phyloP scores from a whole-genome alignment of 495 filamentous ascomycete genomes.

The Ascobolus immersus region DNA sequence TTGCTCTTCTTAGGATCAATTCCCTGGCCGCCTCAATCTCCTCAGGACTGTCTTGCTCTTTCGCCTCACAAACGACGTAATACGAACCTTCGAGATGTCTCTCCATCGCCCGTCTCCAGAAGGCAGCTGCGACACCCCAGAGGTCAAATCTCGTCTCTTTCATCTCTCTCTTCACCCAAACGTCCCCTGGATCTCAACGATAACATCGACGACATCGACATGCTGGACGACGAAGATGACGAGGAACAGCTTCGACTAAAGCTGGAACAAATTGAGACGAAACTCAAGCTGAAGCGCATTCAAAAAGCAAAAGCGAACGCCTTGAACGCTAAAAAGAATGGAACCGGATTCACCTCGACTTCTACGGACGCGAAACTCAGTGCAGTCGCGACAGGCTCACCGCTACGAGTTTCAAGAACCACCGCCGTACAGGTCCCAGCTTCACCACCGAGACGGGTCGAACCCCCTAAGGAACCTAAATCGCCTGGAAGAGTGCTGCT shows the following conservation, averaged over 20 bases:
- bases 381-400: conserved; percentile 9
- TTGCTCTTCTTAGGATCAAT: no score
- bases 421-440: conserved; percentile 48
- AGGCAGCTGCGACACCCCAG: no score
- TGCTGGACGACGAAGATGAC: conserved; percentile 57
- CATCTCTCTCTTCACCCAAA: conserved; percentile 11
- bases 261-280: conserved; percentile 62
- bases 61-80: no score
- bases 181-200: conserved; percentile 13
- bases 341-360: conserved; percentile 1
- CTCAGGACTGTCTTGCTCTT: no score
- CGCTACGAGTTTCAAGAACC: conserved; percentile 16
- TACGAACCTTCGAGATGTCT: no score
- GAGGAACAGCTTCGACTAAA: conserved; percentile 70
- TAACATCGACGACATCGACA: conserved; percentile 18
- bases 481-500: conserved; percentile 60
- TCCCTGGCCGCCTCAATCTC: no score
- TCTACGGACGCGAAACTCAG: conserved; percentile 9
- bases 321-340: not conserved
- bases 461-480: conserved; percentile 25
- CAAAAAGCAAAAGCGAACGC: conserved; percentile 17
- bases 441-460: conserved; percentile 39
- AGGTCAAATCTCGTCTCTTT: conserved; percentile 8
- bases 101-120: no score
- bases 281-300: conserved; percentile 67